phyloP scores from a whole-genome alignment of 2,329 filamentous ascomycete genomes.

The Penicillium sclerotigenum region DNA sequence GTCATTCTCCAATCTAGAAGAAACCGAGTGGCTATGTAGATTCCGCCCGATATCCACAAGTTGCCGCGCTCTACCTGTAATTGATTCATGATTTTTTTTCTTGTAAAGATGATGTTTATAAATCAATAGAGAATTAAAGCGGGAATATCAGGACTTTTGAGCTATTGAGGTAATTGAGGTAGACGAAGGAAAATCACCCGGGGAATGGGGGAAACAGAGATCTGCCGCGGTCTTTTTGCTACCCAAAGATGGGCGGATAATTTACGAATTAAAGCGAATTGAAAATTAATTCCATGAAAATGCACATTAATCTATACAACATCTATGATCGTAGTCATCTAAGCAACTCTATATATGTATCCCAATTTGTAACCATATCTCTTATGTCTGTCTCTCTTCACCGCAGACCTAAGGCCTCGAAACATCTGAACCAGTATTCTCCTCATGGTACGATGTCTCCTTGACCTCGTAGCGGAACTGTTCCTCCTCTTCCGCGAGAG shows the following conservation, averaged over 20 bases:
- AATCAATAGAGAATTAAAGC: background rate
- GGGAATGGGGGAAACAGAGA: too few relatives aligned
- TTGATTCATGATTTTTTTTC: background rate
- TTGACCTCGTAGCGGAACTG: constrained; percentile 34
- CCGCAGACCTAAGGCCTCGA: background rate
- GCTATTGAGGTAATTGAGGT: background rate
- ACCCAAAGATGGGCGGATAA: too few relatives aligned
- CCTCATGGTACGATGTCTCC: constrained; percentile 20
- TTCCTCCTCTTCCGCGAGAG: constrained; percentile 36
- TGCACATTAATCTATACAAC: background rate
- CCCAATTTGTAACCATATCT: background rate
- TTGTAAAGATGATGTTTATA: too few relatives aligned
- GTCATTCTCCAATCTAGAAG: background rate
- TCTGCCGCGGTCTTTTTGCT: too few relatives aligned
- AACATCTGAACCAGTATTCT: constrained; percentile 8
- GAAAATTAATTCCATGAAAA: background rate
- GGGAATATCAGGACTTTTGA: background rate
- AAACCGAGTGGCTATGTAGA: background rate
- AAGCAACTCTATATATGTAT: background rate
- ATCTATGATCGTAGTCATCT: constrained; percentile 1
- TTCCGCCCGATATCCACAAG: too few relatives aligned
- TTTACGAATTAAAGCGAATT: background rate
- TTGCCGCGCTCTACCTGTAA: background rate
- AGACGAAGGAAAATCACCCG: background rate
- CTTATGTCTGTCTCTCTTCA: background rate